phyloP scores from a whole-genome alignment of 345 rosid species.

The Lepidium sativum region DNA sequence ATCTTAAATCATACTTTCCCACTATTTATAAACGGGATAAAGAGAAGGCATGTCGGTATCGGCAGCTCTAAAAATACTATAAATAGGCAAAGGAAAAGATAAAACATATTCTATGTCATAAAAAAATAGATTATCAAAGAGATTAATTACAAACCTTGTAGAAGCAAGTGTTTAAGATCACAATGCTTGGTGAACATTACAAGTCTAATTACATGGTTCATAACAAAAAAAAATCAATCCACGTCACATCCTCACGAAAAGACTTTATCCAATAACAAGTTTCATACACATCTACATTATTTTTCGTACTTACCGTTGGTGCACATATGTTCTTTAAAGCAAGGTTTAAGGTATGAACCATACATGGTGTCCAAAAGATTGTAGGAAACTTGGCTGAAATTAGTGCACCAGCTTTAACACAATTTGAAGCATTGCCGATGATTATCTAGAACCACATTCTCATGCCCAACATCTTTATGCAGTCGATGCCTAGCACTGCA shows the following conservation, averaged over 20 bases:
- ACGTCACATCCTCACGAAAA: not conserved
- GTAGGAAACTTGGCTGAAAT: not conserved
- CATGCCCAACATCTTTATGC: no score
- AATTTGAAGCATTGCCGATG: not conserved
- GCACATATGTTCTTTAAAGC: not conserved
- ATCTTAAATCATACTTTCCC: not conserved
- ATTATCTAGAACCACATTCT: not conserved
- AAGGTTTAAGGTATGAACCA: not conserved
- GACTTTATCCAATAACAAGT: not conserved
- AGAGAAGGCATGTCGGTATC: not conserved
- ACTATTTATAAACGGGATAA: not conserved
- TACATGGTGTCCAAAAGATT: not conserved
- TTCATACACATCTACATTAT: no score
- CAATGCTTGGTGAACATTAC: not conserved
- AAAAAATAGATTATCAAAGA: not conserved
- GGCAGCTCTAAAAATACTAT: not conserved
- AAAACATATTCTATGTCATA: not conserved
- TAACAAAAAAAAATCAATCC: not conserved
- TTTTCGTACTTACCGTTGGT: not conserved
- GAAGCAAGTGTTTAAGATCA: no score
- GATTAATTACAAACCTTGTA: no score
- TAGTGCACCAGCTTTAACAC: not conserved
- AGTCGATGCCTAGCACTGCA: no score
- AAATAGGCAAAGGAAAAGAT: not conserved
- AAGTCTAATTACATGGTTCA: not conserved